Base-by-base conservation (phyloP, 2,329 filamentous ascomycete species). In the Fusarium musae region DNA sequence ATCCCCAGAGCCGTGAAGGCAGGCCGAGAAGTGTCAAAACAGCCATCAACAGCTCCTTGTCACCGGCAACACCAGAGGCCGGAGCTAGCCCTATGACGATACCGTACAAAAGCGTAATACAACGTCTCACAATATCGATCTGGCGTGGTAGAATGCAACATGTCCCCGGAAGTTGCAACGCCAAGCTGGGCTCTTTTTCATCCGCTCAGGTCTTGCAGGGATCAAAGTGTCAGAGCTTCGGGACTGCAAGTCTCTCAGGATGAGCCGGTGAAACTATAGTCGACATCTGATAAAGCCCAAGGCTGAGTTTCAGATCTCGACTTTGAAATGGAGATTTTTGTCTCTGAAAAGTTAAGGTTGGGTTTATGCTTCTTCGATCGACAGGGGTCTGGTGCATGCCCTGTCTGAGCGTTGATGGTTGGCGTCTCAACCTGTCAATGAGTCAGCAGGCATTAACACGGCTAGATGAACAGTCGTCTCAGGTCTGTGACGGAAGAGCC, bases 31-130 rank as follows among this genome's bases (percentile, higher is more conserved):
- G 54, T 15, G 32, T n/a, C 39, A 39, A 59, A 46, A 19, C 17
- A n/a, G 23, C 63, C 40, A 49, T 36, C 1, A 17, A 11, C 5
- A 19, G 34, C 64, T 56, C 63, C 54, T 63, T 69, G 57, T 59
- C 44, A 49, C 69, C 71, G 72, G 72, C 61, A 74, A 62, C 59
- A 40, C 26, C 52, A 56, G 13, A 30, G 64, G 58, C 69, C 52
- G 69, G 43, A 54, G 47, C 47, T 66, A 70, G 56, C 28, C 28
- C 37, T 63, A 63, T 30, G 30, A 46, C 28, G 34, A 40, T 36
- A 40, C 19, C 17, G 13, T 26, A 40, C 23, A 11, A 15, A 43
- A 28, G 16, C 11, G 39, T 8, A 42, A n/a, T 19, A 19, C n/a
- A 57, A 16, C 7, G 28, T 60, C 37, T 40, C 37, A 40, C 11